Base-by-base conservation (phyloP, 148 eudicot genomes). In the Rhododendron ovatum region DNA sequence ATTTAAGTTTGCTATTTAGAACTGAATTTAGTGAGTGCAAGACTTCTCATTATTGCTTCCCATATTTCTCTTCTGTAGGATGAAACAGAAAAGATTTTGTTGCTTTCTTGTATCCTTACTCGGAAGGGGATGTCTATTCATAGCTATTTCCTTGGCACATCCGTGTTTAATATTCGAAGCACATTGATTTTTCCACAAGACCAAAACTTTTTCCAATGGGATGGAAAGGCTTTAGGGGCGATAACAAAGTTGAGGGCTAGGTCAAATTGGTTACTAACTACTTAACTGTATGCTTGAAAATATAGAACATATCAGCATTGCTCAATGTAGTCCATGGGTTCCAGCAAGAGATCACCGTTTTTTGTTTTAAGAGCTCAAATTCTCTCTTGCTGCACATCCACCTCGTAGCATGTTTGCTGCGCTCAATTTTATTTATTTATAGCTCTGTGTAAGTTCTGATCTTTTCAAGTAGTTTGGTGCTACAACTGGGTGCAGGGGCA, bases 401-500 rank as follows among this genome's bases (percentile, higher is more conserved):
- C 30, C 26, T 84, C 37, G 30, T 28, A 28, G 80, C 55, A 50
- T 51, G 69, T 57, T 78, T 85, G 24, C 26, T 63, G 59, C 47
- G 45, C 33, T 61, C 22, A 63, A 48, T 48, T 48, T 86, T 55
- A 41, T 14, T 71, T 53, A 8, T 59, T 86, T 10, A 61, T 59
- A 26, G 55, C 4, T 39, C 50, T 83, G 50, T 11, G 61, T 69
- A 37, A 59, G 24, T 84, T 76, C 87, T 75, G 35, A 85, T 69
- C 30, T 76, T 48, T 59, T 18, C 30, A 13, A 2, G 17, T 82
- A 47, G 78, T 85, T 76, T 83, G 67, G 61, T 76, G 39, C 80
- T 65, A 33, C 81, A 53, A 88, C 37, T 81, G 84, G 83, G 59
- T 94, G 89, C 93, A 96, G 99, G 99, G 65, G 98, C 93, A 63